phyloP scores from a whole-genome alignment of 169 alveolate species.

The Fabrea salina region DNA sequence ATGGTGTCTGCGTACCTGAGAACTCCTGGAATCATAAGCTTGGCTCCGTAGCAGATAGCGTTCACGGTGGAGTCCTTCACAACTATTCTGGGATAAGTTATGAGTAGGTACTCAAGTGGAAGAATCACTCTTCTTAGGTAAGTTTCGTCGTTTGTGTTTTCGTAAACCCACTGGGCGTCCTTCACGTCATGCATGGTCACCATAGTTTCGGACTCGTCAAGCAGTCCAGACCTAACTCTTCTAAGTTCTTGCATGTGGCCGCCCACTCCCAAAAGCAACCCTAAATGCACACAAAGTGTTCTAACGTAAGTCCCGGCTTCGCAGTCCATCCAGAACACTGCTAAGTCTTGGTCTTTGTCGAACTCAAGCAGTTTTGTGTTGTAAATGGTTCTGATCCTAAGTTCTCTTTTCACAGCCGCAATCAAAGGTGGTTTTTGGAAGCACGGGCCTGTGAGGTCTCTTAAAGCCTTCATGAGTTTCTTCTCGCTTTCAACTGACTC shows the following conservation, averaged over 20 bases:
- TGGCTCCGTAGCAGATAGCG: slow-evolving; percentile 99
- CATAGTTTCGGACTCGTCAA: slow-evolving; percentile 96
- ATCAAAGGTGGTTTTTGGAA: slow-evolving; percentile 99
- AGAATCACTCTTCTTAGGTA: slow-evolving; percentile 95
- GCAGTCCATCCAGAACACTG: slow-evolving; percentile 98
- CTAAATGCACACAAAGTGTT: slow-evolving; percentile 99
- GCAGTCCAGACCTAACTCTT: slow-evolving; percentile 96
- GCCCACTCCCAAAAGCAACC: slow-evolving; percentile 97
- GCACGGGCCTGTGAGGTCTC: slow-evolving; percentile 95
- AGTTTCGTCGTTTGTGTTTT: slow-evolving; percentile 93
- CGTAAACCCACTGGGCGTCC: slow-evolving; percentile 96
- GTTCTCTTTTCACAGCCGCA: slow-evolving; percentile 98
- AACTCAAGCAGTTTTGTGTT: slow-evolving; percentile 96
- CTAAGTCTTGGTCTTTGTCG: slow-evolving; percentile 94
- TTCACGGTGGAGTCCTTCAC: slow-evolving; percentile 99
- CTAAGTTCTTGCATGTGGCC: slow-evolving; percentile 99
- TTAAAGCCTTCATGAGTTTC: slow-evolving; percentile 85
- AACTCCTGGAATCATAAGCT: slow-evolving; percentile 99
- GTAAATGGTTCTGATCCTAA: slow-evolving; percentile 97
- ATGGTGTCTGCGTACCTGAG: slow-evolving; percentile 96
- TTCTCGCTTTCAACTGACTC: slow-evolving; percentile 85
- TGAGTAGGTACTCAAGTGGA: slow-evolving; percentile 96
- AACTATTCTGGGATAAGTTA: slow-evolving; percentile 95
- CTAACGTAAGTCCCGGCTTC: slow-evolving; percentile 99
- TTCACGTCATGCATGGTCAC: slow-evolving; percentile 99